Base-by-base conservation (phyloP, 2,329 filamentous ascomycete genomes). In the Colletotrichum higginsianum region DNA sequence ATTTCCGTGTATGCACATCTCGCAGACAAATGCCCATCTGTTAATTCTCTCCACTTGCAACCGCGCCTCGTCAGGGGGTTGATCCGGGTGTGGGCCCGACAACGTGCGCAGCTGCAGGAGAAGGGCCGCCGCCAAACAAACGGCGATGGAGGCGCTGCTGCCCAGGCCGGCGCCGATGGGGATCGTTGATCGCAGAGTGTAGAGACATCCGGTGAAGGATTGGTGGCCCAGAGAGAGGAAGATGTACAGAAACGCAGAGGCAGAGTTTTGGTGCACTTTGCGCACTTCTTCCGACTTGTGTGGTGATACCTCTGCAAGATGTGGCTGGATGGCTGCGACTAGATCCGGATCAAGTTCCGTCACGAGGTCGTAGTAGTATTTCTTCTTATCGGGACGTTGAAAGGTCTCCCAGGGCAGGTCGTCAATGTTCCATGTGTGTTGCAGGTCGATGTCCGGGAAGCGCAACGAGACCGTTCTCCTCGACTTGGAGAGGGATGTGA, bases 1-100 rank as follows among this genome's bases (percentile, higher is more conserved):
- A 78, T 97, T 98, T 47, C 96, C 96, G 79, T 99, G 96, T 74
- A 98, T 98, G 82, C 95, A 96, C 90, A 98, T 93, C 81, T 99
- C 96, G 30, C 93, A 93, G 0, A 99, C 96, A 81, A 98, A 98
- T 0, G 96, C 95, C 96, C 97, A 99, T 73, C 93, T 90, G 82
- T 99, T 99, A 83, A 99, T 98, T 74, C 96, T 91, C 84, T 98
- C 95, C 40, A 98, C 89, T 80, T 99, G 96, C 53, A 95, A 83
- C 71, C 93, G 91, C n/a, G 94, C 94, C 83, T 99, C 96, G 66
- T 94, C 91, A 0, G 91, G 84, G 4, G 95, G 94, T 81, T 98
- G 96, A 77, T 98, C 96, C 0, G 94, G 93, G 79, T 98, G 96
- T 1, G 96, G 96, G 0, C 95, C 95, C 1, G 94, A 93, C 7